Percentiles rank a stretch among this genome's conserved stretches.
phyloP scores from a whole-genome alignment of 805 yeast genomes.

The Gaillardinia entomophila region DNA sequence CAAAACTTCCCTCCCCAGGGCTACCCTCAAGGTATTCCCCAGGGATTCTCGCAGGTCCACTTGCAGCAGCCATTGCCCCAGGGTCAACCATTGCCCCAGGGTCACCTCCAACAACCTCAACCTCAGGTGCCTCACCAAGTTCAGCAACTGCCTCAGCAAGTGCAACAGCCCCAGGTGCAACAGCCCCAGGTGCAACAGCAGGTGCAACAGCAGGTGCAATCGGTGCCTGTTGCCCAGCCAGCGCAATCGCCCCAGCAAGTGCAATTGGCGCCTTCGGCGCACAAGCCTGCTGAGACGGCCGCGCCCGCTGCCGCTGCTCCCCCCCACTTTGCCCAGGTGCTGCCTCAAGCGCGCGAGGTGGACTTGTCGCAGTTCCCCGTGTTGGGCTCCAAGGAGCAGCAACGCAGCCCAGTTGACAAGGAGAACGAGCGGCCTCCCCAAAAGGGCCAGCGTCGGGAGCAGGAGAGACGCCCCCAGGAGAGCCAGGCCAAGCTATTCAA shows the following conservation, averaged over 20 bases:
- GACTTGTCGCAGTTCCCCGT: conserved; percentile 50
- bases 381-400: conserved; percentile 41
- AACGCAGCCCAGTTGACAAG: conserved; percentile 11
- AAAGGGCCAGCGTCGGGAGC: conserved; percentile 13
- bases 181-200: conserved; percentile 1
- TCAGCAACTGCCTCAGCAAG: conserved; percentile 11
- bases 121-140: conserved; percentile 7
- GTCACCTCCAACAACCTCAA: conserved; percentile 1
- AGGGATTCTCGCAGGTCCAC: too few species aligned
- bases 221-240: conserved; percentile 1
- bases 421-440: conserved; percentile 6
- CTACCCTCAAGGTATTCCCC: background rate
- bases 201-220: conserved; percentile 2
- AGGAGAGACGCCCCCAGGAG: background rate
- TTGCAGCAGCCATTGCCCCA: conserved; percentile 11
- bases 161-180: conserved; percentile 3
- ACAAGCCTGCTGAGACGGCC: conserved; percentile 10
- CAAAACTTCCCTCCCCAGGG: conserved; percentile 2
- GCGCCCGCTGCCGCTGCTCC: conserved; percentile 3
- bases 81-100: conserved; percentile 7
- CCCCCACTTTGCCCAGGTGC: background rate
- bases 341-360: conserved; percentile 2
- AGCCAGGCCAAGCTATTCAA: conserved; percentile 7
- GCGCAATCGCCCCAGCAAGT: background rate
- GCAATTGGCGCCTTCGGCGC: conserved; percentile 3